A percentile compares a stretch with the other conserved stretches of the same genome.
Evolutionary conservation across 2,329 filamentous ascomycete species (phyloP).

Genomic region (Hortaea werneckii): DNA sequence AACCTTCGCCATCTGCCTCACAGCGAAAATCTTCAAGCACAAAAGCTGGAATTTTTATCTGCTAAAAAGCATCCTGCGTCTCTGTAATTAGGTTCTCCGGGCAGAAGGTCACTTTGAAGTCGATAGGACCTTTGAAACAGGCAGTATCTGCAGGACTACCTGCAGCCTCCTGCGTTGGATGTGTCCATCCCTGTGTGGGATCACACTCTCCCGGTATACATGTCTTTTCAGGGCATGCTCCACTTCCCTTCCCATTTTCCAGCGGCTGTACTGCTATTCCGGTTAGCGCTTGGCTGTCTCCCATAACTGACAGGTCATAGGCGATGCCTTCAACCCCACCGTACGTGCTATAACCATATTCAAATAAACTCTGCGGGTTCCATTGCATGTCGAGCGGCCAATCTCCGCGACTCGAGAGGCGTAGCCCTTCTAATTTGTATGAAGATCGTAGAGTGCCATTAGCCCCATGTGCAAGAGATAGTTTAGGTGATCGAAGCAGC

Average conservation of each 20-base stretch:
- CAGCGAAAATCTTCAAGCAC: too few relatives aligned
- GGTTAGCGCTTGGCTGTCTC: conserved; percentile 16
- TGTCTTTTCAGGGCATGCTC: conserved; percentile 14
- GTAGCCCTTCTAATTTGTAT: conserved; percentile 17
- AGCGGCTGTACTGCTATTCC: conserved; percentile 15
- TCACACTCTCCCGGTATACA: conserved; percentile 12
- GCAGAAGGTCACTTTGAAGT: conserved; percentile 20
- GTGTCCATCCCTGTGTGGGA: conserved; percentile 16
- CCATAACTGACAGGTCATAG: conserved; percentile 19
- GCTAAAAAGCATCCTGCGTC: too few relatives aligned
- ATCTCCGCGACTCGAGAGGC: conserved; percentile 19
- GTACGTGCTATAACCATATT: conserved; percentile 19
- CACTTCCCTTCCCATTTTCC: conserved; percentile 11
- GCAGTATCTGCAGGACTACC: conserved; percentile 22
- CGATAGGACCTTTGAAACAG: conserved; percentile 19
- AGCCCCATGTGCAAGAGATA: too few relatives aligned
- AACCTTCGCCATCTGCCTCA: too few relatives aligned
- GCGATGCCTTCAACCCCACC: conserved; percentile 14
- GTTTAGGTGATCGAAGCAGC: too few relatives aligned
- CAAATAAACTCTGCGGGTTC: conserved; percentile 18
- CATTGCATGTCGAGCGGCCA: conserved; percentile 17
- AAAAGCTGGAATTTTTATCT: too few relatives aligned
- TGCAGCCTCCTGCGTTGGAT: conserved; percentile 12
- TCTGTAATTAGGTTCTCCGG: conserved; percentile 1
- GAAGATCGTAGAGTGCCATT: conserved; percentile 1